A percentile compares a stretch with the other conserved stretches of the same genome.
Evolutionary conservation across 1,284 basidiomycete species (phyloP).

Genomic region (Tilletia indica): DNA sequence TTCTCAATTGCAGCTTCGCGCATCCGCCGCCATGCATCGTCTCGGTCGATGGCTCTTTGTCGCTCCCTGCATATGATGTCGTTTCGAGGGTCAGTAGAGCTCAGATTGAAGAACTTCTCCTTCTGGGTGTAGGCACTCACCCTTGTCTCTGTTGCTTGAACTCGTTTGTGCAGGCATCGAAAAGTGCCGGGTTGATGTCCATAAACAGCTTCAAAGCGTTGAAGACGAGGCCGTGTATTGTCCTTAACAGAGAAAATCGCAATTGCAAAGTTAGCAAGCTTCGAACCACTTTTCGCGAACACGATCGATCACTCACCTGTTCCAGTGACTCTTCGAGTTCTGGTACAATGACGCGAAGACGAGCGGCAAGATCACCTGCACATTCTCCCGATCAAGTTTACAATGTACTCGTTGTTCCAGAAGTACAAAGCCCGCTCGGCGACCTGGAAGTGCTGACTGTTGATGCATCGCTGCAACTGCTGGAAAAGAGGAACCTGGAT

Average conservation of each 20-base stretch:
- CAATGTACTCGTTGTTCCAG: constrained; percentile 91
- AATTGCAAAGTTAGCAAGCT: not conserved
- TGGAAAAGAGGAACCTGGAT: constrained; percentile 90
- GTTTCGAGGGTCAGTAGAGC: no score
- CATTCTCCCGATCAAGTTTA: constrained; percentile 99
- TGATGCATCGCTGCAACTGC: constrained; percentile 94
- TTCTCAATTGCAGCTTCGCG: constrained; percentile 48
- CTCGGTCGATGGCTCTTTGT: constrained; percentile 45
- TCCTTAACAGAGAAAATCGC: constrained; percentile 61
- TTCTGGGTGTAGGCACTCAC: constrained; percentile 7
- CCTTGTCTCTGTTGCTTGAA: constrained; percentile 76
- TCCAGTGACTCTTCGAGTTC: constrained; percentile 98
- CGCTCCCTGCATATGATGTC: constrained; percentile 31
- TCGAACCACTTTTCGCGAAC: not conserved
- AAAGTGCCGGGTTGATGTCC: constrained; percentile 96
- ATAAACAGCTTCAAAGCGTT: constrained; percentile 98
- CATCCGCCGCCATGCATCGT: constrained; percentile 49
- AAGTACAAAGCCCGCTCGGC: constrained; percentile 57
- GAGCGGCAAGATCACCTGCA: constrained; percentile 83
- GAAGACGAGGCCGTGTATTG: constrained; percentile 98
- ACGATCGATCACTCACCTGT: constrained; percentile 67
- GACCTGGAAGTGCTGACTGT: constrained; percentile 96
- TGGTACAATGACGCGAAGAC: constrained; percentile 97
- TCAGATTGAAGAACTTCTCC: not conserved
- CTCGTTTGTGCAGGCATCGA: constrained; percentile 89